Conservation (phyloP, 2,329 filamentous ascomycete genomes). For the Trichoderma hamatum region DNA sequence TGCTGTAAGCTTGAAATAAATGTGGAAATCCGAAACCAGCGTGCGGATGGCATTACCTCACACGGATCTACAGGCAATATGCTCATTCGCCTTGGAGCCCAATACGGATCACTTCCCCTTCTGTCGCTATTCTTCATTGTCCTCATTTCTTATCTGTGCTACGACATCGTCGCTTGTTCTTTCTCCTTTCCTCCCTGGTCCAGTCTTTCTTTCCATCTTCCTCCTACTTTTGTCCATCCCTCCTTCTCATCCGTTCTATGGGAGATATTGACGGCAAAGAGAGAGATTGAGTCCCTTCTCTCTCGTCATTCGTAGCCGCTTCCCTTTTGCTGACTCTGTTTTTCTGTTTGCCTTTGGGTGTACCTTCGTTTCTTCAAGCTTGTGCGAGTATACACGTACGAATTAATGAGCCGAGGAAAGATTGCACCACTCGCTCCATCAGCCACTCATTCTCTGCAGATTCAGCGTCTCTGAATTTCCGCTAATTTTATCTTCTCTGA, state of each 20-base stretch:
- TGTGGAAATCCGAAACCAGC: slow-evolving; percentile 17
- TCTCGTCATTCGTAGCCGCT: not conserved
- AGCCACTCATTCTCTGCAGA: not conserved
- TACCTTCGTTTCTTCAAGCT: slow-evolving; percentile 2
- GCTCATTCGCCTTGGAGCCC: not conserved
- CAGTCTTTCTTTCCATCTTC: slow-evolving; percentile 19
- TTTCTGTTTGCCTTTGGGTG: slow-evolving; percentile 15
- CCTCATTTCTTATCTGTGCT: slow-evolving; percentile 17
- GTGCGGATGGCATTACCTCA: not conserved
- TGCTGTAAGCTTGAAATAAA: not conserved
- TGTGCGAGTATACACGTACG: slow-evolving; percentile 2
- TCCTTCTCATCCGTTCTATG: not conserved
- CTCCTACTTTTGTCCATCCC: not conserved
- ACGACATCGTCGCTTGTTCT: slow-evolving; percentile 13
- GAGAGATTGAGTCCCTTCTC: slow-evolving; percentile 9
- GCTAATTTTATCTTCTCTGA: not conserved
- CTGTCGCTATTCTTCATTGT: slow-evolving; percentile 12
- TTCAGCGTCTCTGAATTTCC: not conserved
- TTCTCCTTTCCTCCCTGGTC: not conserved
- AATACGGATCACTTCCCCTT: slow-evolving; percentile 17
- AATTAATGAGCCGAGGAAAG: not conserved
- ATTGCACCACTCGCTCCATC: not conserved
- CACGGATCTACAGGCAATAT: not conserved
- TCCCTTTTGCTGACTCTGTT: not conserved
- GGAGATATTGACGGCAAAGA: not conserved